Percentiles rank a stretch among this genome's conserved stretches.
Evolutionary conservation across 202 grass and related monocot genomes (phyloP).

Genomic region (Bolboschoenoplectus hybrid): DNA sequence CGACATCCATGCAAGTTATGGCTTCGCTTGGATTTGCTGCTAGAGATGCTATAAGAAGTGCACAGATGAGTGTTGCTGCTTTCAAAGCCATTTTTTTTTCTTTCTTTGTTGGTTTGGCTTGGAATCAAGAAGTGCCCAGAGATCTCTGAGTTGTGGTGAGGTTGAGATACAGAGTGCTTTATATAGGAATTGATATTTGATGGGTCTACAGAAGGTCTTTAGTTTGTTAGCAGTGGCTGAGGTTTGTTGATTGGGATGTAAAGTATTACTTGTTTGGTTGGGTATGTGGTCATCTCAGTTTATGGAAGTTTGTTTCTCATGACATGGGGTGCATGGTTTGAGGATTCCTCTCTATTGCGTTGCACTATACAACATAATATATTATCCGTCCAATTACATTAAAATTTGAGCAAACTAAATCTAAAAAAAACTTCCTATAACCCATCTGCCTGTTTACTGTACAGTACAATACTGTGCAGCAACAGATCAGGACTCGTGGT

Average conservation of each 20-base stretch:
- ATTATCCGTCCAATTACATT: no score
- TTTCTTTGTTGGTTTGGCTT: neutral
- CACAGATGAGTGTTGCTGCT: conserved; percentile 23
- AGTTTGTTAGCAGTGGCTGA: conserved; percentile 25
- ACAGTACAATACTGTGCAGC: no score
- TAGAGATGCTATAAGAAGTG: conserved; percentile 24
- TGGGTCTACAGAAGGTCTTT: neutral
- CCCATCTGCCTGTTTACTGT: no score
- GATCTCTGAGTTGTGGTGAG: conserved; percentile 9
- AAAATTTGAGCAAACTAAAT: no score
- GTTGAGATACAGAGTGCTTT: conserved; percentile 10
- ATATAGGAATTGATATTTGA: neutral
- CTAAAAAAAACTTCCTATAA: no score
- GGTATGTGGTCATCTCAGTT: neutral
- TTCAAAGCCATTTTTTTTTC: conserved; percentile 4
- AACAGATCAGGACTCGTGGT: neutral
- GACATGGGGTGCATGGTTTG: neutral
- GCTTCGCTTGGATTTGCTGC: neutral
- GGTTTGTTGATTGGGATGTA: conserved; percentile 21
- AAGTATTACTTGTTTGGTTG: conserved; percentile 2
- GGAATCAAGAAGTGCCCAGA: neutral
- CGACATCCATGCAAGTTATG: conserved; percentile 52
- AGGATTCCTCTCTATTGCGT: no score
- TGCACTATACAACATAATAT: no score
- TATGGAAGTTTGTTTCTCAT: conserved; percentile 20